These are phyloP conservation scores for Phytophthora pisi DNA, from an alignment of 352 stramenopile species.

Conservation along the genomic window DNA sequence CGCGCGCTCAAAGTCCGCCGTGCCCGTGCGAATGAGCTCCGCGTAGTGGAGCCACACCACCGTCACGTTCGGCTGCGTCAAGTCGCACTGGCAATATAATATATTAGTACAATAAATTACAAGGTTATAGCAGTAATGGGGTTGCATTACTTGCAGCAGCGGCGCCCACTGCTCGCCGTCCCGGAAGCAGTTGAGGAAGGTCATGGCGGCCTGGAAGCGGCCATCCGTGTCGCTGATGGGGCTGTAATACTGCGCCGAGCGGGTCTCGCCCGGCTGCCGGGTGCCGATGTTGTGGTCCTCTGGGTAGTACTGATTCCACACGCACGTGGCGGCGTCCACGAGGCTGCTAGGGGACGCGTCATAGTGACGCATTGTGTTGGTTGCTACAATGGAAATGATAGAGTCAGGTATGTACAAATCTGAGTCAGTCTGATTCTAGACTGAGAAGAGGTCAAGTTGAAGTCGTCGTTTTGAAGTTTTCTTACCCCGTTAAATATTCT, in stretches of 20 bases:
- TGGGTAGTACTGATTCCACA: slow-evolving; percentile 83
- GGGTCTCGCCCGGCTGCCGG: slow-evolving; percentile 45
- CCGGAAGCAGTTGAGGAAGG: slow-evolving; percentile 65
- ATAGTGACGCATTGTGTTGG: slow-evolving; percentile 13
- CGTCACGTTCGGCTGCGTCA: slow-evolving; percentile 52
- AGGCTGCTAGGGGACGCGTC: slow-evolving; percentile 31
- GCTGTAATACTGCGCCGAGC: slow-evolving; percentile 49
- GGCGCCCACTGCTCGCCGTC: slow-evolving; percentile 56
- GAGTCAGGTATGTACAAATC: no score
- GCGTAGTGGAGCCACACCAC: slow-evolving; percentile 60
- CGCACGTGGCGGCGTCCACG: slow-evolving; percentile 58
- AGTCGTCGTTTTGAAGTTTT: no score
- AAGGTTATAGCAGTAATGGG: neutral
- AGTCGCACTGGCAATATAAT: slow-evolving; percentile 44
- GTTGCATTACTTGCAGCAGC: slow-evolving; percentile 39
- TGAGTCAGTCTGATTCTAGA: no score
- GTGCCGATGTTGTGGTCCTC: slow-evolving; percentile 64
- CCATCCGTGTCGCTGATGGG: slow-evolving; percentile 58
- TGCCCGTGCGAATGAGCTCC: slow-evolving; percentile 53
- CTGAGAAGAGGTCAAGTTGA: no score
- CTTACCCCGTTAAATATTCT: no score
- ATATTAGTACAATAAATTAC: neutral
- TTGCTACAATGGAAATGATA: no score
- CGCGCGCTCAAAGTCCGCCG: slow-evolving; percentile 58
- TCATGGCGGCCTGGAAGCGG: slow-evolving; percentile 59